Conservation (phyloP, 768 basidiomycete genomes). For the Pisolithus albus region DNA sequence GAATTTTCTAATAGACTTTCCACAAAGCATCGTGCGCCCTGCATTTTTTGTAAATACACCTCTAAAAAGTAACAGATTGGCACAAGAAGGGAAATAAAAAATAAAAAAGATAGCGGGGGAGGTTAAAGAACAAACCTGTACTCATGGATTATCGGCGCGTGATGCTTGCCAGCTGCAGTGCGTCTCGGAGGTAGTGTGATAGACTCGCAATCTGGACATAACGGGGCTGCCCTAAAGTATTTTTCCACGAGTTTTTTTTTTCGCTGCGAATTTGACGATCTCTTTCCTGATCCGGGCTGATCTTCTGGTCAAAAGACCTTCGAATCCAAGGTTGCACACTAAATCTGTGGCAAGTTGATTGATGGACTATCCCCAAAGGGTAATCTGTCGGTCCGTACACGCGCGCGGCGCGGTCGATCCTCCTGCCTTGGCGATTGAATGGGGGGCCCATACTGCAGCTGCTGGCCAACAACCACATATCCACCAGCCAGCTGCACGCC, state of each 20-base stretch:
- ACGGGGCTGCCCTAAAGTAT: conserved; percentile 7
- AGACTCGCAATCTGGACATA: conserved; percentile 3
- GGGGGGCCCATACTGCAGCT: background rate
- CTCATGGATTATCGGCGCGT: background rate
- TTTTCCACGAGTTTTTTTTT: conserved; percentile 1
- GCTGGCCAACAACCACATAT: too few species aligned
- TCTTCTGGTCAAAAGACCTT: conserved; percentile 16
- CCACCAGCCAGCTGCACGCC: conserved; percentile 20
- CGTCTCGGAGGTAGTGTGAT: conserved; percentile 2
- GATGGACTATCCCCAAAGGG: conserved; percentile 18
- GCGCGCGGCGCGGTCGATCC: conserved; percentile 12
- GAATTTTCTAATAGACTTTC: conserved; percentile 36
- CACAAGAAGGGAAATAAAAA: conserved; percentile 15
- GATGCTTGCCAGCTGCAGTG: background rate
- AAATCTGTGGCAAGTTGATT: conserved; percentile 22
- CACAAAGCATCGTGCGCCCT: conserved; percentile 21
- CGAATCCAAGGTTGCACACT: conserved; percentile 17
- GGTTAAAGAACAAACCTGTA: background rate
- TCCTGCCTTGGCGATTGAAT: conserved; percentile 8
- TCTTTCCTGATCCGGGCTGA: conserved; percentile 13
- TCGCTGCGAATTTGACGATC: conserved; percentile 20
- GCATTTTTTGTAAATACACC: conserved; percentile 12
- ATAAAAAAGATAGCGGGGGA: background rate
- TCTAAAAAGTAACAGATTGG: conserved; percentile 14
- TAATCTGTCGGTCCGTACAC: conserved; percentile 23